Evolutionary conservation across 257 asterid species (phyloP).

Genomic region (Catharanthus roseus): DNA sequence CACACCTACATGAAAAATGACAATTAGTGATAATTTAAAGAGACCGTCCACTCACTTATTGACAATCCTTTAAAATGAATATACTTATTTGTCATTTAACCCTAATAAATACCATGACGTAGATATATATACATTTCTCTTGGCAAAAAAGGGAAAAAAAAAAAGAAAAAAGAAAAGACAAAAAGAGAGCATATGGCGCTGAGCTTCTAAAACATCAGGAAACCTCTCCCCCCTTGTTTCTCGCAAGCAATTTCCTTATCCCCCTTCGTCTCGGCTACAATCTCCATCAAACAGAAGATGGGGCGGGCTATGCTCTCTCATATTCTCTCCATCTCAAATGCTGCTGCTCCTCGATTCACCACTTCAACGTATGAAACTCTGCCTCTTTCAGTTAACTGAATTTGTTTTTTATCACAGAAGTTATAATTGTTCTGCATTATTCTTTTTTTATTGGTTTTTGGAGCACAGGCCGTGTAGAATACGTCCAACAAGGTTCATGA

Average conservation of each 20-base stretch:
- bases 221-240: background rate
- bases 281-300: slow-evolving; percentile 32
- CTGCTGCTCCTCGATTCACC: slow-evolving; percentile 46
- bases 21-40: too few species aligned
- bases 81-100: too few species aligned
- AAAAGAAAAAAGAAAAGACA: background rate
- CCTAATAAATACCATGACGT: too few species aligned
- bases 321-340: slow-evolving; percentile 47
- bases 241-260: background rate
- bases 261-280: background rate
- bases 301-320: slow-evolving; percentile 61
- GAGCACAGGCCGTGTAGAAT: slow-evolving; percentile 37
- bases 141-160: too few species aligned
- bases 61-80: too few species aligned
- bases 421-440: background rate
- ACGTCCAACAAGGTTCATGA: slow-evolving; percentile 32
- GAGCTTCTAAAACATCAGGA: background rate
- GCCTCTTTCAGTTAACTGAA: background rate
- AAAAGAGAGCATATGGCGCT: background rate
- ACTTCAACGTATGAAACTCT: slow-evolving; percentile 34
- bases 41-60: too few species aligned
- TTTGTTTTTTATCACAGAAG: background rate
- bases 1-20: too few species aligned
- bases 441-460: background rate
- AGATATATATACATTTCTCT: too few species aligned